Evolutionary conservation across 2,329 filamentous ascomycete species (phyloP), one percentile per base, ranked within the genome.

Genomic region (Alternaria sp.): DNA sequence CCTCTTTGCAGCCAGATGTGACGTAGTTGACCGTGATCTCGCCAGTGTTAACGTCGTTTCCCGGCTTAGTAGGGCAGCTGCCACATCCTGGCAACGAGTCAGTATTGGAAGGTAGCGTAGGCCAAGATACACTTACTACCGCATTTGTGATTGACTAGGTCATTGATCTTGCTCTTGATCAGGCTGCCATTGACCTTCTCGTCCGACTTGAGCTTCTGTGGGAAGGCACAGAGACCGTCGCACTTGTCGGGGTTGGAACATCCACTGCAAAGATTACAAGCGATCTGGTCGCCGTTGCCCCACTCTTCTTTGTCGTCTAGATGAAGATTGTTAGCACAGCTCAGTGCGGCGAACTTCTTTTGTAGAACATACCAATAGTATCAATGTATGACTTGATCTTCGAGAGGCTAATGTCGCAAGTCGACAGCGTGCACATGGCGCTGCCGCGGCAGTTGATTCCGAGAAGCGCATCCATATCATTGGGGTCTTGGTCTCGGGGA

Each of bases 1-100:
- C 43, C 20, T 45, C 43, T 45, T 49, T 23, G 44, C 55, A 58
- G 12, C 18, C 37, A 20, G 28, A 18, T 7, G 10, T 14, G 11
- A 25, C 28, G 18, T 49, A 60, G 47, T 60, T 60, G 49, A 60
- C 21, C 15, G 57, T 60, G 28, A 54, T 18, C 37, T 60, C 57
- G 37, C 57, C 47, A 7, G 26, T 20, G 12, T 54, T 54, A 21
- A 60, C 57, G 18, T 54, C 21, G 47, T 60, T 60, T 12, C 57
- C 57, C 12, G 33, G 47, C 11, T 49, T 28, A 21, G 53, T 20
- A 20, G 57, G 57, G 21, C n/a, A 14, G 37, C 47, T 53, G 20
- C 57, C 57, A 53, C 57, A 54, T 23, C 15, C 47, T 59, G 33
- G 25, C 23, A 41, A 15, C 37, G n/a, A 23, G 10, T 21, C n/a